These are phyloP conservation scores for Glomus cerebriforme DNA, from an alignment of 192 early-diverging fungal genomes.

Conservation along the genomic window DNA sequence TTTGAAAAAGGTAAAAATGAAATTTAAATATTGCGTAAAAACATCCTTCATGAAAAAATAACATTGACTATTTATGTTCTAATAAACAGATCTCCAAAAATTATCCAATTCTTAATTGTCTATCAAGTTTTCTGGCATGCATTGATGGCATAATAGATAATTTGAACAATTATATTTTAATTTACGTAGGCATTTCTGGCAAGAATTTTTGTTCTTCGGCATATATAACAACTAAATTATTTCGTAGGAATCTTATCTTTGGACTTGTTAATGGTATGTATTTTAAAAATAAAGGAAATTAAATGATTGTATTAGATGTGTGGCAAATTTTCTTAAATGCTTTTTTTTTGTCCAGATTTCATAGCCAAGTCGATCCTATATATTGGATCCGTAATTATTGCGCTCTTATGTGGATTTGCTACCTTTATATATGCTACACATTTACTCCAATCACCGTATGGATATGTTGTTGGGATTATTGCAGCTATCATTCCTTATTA, in stretches of 20 bases:
- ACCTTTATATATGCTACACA: conserved; percentile 61
- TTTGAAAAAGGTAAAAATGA: conserved; percentile 53
- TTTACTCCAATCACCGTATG: conserved; percentile 59
- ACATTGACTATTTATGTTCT: conserved; percentile 3
- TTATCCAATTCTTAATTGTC: conserved; percentile 45
- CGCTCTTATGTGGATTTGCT: conserved; percentile 58
- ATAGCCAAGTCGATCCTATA: conserved; percentile 60
- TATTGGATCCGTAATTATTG: conserved; percentile 59
- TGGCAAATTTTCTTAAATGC: conserved; percentile 3
- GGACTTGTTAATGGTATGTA: conserved; percentile 57
- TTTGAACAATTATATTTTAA: conserved; percentile 68
- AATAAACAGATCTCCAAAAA: conserved; percentile 38
- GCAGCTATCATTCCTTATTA: conserved; percentile 64
- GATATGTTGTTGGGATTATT: conserved; percentile 64
- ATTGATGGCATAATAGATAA: conserved; percentile 51
- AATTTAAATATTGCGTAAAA: neutral
- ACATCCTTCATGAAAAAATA: neutral
- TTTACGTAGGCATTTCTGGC: conserved; percentile 71
- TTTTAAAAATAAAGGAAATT: neutral
- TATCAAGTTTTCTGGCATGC: conserved; percentile 36
- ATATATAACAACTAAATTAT: conserved; percentile 64
- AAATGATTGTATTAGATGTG: too few relatives aligned
- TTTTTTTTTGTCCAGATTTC: conserved; percentile 44
- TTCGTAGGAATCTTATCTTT: conserved; percentile 72
- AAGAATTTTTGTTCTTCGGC: conserved; percentile 61